Evolutionary conservation across 768 basidiomycete species (phyloP).

Genomic region (Suillus alpinus): DNA sequence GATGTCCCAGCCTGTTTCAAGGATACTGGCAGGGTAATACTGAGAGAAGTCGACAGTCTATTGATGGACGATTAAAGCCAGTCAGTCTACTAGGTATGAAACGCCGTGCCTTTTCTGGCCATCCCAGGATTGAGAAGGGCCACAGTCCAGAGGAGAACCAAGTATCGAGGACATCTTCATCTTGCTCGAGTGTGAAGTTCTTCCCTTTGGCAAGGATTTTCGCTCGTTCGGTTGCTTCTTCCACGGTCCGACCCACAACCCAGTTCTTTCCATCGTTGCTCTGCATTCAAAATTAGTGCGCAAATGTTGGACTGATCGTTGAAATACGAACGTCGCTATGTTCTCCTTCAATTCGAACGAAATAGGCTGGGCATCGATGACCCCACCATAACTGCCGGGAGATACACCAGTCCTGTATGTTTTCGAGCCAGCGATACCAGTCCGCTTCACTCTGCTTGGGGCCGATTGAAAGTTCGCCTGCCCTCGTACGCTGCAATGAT

Average conservation of each 20-base stretch:
- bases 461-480: conserved; percentile 79
- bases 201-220: conserved; percentile 63
- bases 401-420: conserved; percentile 98
- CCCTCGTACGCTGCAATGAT: conserved; percentile 67
- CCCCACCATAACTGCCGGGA: conserved; percentile 99
- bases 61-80: background rate
- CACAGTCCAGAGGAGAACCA: conserved; percentile 99
- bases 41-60: conserved; percentile 74
- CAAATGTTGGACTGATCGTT: background rate
- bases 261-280: conserved; percentile 72
- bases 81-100: background rate
- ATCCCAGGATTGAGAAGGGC: conserved; percentile 97
- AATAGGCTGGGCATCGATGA: conserved; percentile 93
- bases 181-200: conserved; percentile 80
- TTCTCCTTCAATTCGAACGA: conserved; percentile 79
- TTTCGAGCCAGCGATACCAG: conserved; percentile 95
- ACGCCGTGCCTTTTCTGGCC: conserved; percentile 82
- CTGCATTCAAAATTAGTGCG: conserved; percentile 31
- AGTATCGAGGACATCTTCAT: conserved; percentile 96
- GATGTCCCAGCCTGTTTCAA: conserved; percentile 99
- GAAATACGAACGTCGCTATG: conserved; percentile 54
- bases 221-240: conserved; percentile 78
- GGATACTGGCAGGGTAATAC: conserved; percentile 87
- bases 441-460: conserved; percentile 89
- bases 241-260: conserved; percentile 82